These are phyloP conservation scores for Vitis cinerea DNA, from an alignment of 164 flowering plant species.

Conservation along the genomic window DNA sequence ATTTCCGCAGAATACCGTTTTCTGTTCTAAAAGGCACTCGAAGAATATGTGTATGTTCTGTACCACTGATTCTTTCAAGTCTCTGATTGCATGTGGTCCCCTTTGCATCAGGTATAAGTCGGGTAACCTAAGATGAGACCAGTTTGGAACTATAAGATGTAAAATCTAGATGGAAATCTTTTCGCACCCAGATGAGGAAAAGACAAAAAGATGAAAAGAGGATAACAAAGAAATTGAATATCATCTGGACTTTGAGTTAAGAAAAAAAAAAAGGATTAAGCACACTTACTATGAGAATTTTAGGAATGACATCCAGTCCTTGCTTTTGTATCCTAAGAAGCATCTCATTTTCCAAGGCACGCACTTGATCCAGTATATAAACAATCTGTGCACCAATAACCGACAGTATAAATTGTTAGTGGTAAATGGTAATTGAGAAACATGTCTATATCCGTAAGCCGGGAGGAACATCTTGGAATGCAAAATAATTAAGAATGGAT, in stretches of 20 bases:
- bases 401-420: too few relatives aligned
- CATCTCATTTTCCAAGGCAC: conserved; percentile 94
- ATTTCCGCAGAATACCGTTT: conserved; percentile 81
- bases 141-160: background rate
- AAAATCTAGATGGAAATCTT: background rate
- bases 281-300: conserved; percentile 75
- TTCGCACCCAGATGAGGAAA: too few relatives aligned
- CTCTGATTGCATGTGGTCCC: conserved; percentile 97
- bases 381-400: conserved; percentile 54
- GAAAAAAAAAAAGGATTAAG: background rate
- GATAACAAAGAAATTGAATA: too few relatives aligned
- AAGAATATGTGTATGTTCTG: conserved; percentile 75
- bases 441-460: too few relatives aligned
- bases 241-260: background rate
- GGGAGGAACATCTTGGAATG: too few relatives aligned
- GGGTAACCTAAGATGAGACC: conserved; percentile 60
- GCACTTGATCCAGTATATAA: conserved; percentile 96
- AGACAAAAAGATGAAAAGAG: too few relatives aligned
- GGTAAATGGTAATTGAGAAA: too few relatives aligned
- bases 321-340: conserved; percentile 66
- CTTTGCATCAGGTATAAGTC: conserved; percentile 90
- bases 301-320: conserved; percentile 78
- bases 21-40: conserved; percentile 91
- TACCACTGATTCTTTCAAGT: conserved; percentile 84
- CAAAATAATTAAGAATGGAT: too few relatives aligned